Evolutionary conservation across 306 rosid genomes (phyloP).

Genomic region (Carpinus fangiana): DNA sequence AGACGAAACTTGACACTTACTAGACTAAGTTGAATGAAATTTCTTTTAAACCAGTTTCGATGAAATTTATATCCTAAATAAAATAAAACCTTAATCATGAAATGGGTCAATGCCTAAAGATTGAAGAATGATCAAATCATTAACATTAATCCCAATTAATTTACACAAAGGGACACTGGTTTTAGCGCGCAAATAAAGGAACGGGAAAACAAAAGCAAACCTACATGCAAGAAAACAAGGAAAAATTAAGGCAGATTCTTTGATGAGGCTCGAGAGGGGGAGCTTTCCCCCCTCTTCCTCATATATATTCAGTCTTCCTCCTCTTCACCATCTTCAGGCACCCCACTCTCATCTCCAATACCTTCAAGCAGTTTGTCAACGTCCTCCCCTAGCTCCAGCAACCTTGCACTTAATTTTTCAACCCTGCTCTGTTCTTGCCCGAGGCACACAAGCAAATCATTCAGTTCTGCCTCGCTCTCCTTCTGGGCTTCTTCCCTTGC

Average conservation of each 20-base stretch:
- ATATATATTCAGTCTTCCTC: conserved; percentile 46
- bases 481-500: conserved; percentile 97
- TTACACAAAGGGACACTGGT: not conserved
- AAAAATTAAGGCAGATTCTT: not conserved
- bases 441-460: conserved; percentile 89
- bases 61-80: too few relatives aligned
- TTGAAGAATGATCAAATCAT: not conserved
- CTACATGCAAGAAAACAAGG: not conserved
- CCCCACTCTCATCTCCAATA: conserved; percentile 72
- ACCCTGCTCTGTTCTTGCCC: conserved; percentile 98
- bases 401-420: conserved; percentile 68
- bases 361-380: conserved; percentile 81
- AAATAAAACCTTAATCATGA: too few relatives aligned
- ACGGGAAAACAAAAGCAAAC: not conserved
- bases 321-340: conserved; percentile 50
- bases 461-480: conserved; percentile 90
- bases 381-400: conserved; percentile 88
- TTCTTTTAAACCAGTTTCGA: too few relatives aligned
- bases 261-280: not conserved
- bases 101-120: not conserved
- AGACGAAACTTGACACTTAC: too few relatives aligned
- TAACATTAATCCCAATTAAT: not conserved
- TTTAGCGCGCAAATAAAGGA: not conserved
- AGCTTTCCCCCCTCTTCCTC: not conserved
- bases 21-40: too few relatives aligned